Base-by-base conservation (phyloP, 768 basidiomycete genomes). In the Suillus subaureus region DNA sequence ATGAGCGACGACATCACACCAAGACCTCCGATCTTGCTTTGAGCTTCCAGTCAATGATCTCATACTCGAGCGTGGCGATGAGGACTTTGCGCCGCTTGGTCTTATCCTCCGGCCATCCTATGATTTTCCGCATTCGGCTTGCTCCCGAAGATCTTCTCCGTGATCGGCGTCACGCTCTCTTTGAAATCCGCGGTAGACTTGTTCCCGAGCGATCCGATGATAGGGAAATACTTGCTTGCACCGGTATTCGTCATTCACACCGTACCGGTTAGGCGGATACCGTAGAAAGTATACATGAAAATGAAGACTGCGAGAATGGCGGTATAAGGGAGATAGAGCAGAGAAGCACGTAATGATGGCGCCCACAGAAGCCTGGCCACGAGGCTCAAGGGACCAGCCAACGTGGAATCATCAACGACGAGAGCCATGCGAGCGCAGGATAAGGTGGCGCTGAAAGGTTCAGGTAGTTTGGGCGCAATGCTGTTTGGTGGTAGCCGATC, bases 1-100 rank as follows among this genome's bases (percentile, higher is more conserved):
- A 97, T 97, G 42, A 97, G 82, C 77, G 90, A 90, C 4, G 96
- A 97, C 96, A 97, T 97, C 80, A 97, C 96, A 83, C 96, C 96
- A 23, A 97, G 84, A 78, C 96, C 96, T 80, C 96, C 96, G 69
- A 97, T 97, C 83, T 97, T 97, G 82, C 96, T 79, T 97, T 97
- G 67, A 96, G 79, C 79, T 96, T 96, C 95, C 96, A 97, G 74
- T 97, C 96, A 72, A 97, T 89, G 74, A 97, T 92, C 77, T 97
- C 96, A 78, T 97, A 97, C 78, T 97, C 96, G 61, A 97, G 84
- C 0, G 96, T 97, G 21, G 96, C 82, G 67, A 97, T 97, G 54
- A 97, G 84, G 33, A 96, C 94, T 77, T 91, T 94, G 75, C 96
- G 85, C 57, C 95, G 88, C 78, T 97, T 97, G 72, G 89, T 85